Conservation (phyloP, 1,284 basidiomycete genomes). For the Rhodotorula mucilaginosa region DNA sequence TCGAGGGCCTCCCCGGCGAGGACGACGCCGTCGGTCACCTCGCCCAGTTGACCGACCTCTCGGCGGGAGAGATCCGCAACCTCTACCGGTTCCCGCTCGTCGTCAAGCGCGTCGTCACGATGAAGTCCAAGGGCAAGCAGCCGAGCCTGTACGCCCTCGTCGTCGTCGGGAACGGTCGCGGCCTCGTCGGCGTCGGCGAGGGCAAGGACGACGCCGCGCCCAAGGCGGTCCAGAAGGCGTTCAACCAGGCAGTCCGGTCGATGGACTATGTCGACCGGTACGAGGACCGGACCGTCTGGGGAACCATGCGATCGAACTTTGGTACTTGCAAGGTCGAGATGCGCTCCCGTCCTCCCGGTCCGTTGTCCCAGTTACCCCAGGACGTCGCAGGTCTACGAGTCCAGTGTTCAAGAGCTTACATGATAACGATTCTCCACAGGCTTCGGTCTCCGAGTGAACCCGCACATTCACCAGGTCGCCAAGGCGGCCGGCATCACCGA, state of each 20-base stretch:
- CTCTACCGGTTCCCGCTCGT: conserved; percentile 44
- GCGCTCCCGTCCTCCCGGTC: conserved; percentile 69
- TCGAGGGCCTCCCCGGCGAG: conserved; percentile 29
- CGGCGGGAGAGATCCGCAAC: conserved; percentile 33
- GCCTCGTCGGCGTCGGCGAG: conserved; percentile 85
- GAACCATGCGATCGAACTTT: conserved; percentile 71
- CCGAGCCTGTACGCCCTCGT: conserved; percentile 65
- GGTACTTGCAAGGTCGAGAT: conserved; percentile 80
- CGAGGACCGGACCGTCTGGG: conserved; percentile 85
- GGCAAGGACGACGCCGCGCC: conserved; percentile 68
- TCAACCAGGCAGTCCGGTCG: conserved; percentile 71
- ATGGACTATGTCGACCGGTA: conserved; percentile 89
- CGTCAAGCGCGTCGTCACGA: conserved; percentile 62
- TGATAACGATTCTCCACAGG: conserved; percentile 52
- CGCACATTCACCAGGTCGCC: conserved; percentile 77
- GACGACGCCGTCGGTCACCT: conserved; percentile 38
- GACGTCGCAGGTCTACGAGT: no score
- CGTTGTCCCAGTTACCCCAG: conserved; percentile 6
- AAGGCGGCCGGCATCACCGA: conserved; percentile 93
- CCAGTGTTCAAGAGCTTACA: no score
- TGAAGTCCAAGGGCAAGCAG: conserved; percentile 83
- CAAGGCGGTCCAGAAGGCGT: conserved; percentile 64
- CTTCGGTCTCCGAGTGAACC: conserved; percentile 87
- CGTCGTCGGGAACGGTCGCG: conserved; percentile 77
- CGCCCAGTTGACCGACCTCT: conserved; percentile 32